phyloP scores from a whole-genome alignment of 2,329 filamentous ascomycete species.

The Claviceps sp. region DNA sequence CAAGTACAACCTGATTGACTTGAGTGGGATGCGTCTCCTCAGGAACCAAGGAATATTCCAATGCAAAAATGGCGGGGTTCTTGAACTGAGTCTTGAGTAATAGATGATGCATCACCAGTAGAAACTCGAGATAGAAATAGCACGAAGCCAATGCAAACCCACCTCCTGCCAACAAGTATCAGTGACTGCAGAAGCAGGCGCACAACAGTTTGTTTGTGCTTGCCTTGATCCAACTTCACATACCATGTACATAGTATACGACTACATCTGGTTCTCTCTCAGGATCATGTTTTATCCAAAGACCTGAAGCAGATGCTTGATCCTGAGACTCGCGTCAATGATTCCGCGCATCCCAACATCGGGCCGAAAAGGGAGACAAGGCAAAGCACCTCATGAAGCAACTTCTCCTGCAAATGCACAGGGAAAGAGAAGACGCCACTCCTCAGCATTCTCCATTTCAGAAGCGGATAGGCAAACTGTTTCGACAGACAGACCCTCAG shows the following conservation, averaged over 20 bases:
- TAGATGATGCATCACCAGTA: constrained; percentile 57
- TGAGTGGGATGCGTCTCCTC: constrained; percentile 62
- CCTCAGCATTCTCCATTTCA: constrained; percentile 61
- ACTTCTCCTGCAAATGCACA: constrained; percentile 46
- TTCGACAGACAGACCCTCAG: constrained; percentile 69
- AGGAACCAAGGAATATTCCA: constrained; percentile 72
- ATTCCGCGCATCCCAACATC: background rate
- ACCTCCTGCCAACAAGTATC: constrained; percentile 37
- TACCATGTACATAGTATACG: constrained; percentile 72
- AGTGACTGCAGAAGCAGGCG: background rate
- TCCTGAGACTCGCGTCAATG: constrained; percentile 8
- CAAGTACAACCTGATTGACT: constrained; percentile 53
- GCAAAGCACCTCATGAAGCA: constrained; percentile 15
- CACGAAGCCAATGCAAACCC: constrained; percentile 73
- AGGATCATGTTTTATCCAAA: constrained; percentile 56
- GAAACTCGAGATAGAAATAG: constrained; percentile 77
- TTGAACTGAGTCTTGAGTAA: constrained; percentile 51
- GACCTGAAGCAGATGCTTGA: constrained; percentile 39
- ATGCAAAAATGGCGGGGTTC: constrained; percentile 66
- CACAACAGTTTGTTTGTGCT: background rate
- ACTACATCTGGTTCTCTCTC: constrained; percentile 55
- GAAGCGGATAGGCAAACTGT: constrained; percentile 57
- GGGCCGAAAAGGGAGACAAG: background rate
- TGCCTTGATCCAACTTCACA: background rate
- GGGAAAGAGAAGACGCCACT: constrained; percentile 53